A percentile compares a stretch with the other conserved stretches of the same genome.
Conservation (phyloP, 176 grass and related monocot species). For the Ananas comosus region DNA sequence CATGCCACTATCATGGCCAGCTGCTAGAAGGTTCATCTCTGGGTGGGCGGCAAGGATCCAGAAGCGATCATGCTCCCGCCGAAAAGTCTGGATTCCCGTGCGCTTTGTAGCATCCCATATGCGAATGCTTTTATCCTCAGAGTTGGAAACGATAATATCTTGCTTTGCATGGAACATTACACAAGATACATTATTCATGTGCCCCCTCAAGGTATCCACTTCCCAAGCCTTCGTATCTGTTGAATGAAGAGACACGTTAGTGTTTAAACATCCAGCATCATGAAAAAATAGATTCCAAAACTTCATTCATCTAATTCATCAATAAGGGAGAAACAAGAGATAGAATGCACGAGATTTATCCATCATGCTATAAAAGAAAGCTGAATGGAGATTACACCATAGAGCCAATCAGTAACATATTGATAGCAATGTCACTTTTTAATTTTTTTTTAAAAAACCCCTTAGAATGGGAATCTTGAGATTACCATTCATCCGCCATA, state of each 20-base stretch:
- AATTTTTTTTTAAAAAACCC: background rate
- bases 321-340: background rate
- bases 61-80: slow-evolving; percentile 91
- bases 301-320: background rate
- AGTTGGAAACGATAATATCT: slow-evolving; percentile 93
- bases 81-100: slow-evolving; percentile 76
- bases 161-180: slow-evolving; percentile 94
- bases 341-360: background rate
- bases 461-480: background rate
- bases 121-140: slow-evolving; percentile 94
- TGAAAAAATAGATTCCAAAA: background rate
- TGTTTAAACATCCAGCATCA: background rate
- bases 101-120: slow-evolving; percentile 95
- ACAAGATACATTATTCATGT: slow-evolving; percentile 94
- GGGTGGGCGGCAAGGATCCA: slow-evolving; percentile 90
- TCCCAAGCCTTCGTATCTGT: slow-evolving; percentile 97
- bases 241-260: slow-evolving; percentile 17
- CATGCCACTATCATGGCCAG: slow-evolving; percentile 93
- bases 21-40: slow-evolving; percentile 93
- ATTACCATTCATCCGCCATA: slow-evolving; percentile 95
- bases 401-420: no score
- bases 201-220: slow-evolving; percentile 84
- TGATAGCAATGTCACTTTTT: no score
- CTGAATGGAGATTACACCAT: background rate
- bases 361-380: background rate